Conservation (phyloP, 2,329 filamentous ascomycete species). For the Colletotrichum aenigma region DNA sequence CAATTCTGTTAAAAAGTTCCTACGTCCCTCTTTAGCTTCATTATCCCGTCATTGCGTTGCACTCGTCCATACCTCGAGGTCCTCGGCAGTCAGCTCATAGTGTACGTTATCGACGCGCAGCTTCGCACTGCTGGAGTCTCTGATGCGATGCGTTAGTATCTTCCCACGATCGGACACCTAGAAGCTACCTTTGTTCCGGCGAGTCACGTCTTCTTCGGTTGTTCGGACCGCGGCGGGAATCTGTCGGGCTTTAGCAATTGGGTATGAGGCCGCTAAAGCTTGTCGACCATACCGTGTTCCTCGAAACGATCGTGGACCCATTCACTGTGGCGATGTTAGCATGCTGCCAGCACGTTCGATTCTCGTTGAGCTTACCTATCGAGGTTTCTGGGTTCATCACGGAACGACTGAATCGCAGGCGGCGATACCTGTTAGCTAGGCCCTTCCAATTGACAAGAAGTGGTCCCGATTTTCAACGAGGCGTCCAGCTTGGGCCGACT, state of each 20-base stretch:
- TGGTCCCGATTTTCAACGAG: constrained; percentile 13
- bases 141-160: constrained; percentile 29
- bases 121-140: constrained; percentile 66
- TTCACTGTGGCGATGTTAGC: constrained; percentile 59
- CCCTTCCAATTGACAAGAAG: constrained; percentile 6
- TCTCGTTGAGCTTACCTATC: constrained; percentile 62
- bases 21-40: constrained; percentile 41
- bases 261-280: not conserved
- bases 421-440: constrained; percentile 38
- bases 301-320: constrained; percentile 95
- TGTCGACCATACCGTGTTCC: constrained; percentile 61
- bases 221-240: constrained; percentile 44
- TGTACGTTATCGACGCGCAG: constrained; percentile 89
- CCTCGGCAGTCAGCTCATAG: constrained; percentile 86
- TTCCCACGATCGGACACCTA: constrained; percentile 14
- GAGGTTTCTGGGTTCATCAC: constrained; percentile 68
- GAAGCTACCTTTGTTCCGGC: constrained; percentile 40
- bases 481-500: not conserved
- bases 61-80: constrained; percentile 69
- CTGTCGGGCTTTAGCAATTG: constrained; percentile 26
- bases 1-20: constrained; percentile 83
- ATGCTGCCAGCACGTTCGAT: constrained; percentile 26
- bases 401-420: constrained; percentile 60
- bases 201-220: constrained; percentile 47
- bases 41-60: too few species aligned